A percentile compares a stretch with the other conserved stretches of the same genome.
Evolutionary conservation across 768 basidiomycete species (phyloP).

Genomic region (Termitomyces sp.): DNA sequence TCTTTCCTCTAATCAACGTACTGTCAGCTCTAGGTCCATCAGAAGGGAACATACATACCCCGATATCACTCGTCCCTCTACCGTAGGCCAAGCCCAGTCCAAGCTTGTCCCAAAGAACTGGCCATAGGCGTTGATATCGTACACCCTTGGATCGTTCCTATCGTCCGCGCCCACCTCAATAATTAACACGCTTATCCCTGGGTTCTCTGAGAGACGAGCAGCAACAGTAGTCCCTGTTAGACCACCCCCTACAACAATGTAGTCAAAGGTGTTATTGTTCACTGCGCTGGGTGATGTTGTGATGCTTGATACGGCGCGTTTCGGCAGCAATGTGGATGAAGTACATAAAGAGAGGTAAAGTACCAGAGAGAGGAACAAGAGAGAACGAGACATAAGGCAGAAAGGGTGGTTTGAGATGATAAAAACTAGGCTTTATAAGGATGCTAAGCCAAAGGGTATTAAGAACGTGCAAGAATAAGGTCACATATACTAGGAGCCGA

Average conservation of each 20-base stretch:
- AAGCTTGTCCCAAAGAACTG: conserved; percentile 39
- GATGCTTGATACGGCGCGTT: conserved; percentile 28
- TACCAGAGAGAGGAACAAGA: not conserved
- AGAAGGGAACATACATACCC: conserved; percentile 27
- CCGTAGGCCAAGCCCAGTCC: conserved; percentile 47
- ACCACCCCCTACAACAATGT: conserved; percentile 44
- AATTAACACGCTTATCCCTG: conserved; percentile 38
- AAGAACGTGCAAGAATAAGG: not conserved
- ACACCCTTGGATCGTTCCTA: conserved; percentile 38
- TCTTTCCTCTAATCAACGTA: conserved; percentile 36
- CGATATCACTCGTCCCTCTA: conserved; percentile 35
- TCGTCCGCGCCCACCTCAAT: conserved; percentile 51
- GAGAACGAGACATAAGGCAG: not conserved
- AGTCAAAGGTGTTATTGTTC: conserved; percentile 37
- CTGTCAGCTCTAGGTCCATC: not conserved
- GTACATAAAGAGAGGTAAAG: not conserved
- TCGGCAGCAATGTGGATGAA: conserved; percentile 18
- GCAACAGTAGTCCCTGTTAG: conserved; percentile 49
- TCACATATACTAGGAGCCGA: not conserved
- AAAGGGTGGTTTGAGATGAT: too few relatives aligned
- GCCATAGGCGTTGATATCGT: conserved; percentile 43
- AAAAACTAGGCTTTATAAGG: not conserved
- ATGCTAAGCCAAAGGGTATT: not conserved
- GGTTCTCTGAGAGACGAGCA: conserved; percentile 42
- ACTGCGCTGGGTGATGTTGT: conserved; percentile 28